These are phyloP conservation scores for Solanum microdontum DNA, from an alignment of 257 asterid genomes.

Conservation along the genomic window DNA sequence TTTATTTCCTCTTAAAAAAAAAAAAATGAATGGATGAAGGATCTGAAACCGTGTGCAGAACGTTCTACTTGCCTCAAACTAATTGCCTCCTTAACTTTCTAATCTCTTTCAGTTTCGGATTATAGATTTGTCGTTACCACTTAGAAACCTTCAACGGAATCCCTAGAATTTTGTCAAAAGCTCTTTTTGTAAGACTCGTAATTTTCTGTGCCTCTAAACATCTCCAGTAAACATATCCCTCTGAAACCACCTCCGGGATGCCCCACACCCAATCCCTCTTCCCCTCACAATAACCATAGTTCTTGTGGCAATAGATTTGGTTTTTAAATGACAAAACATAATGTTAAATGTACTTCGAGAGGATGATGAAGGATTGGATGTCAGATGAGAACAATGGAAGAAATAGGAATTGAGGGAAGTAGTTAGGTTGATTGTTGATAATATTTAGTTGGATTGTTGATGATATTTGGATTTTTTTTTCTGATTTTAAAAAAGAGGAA, in stretches of 20 bases:
- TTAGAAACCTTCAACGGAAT: neutral
- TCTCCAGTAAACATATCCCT: neutral
- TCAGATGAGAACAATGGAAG: neutral
- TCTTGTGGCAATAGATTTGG: neutral
- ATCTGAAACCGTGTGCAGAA: neutral
- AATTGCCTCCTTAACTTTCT: neutral
- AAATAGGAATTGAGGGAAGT: neutral
- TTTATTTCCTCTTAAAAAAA: neutral
- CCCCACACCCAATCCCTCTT: neutral
- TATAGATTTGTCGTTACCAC: neutral
- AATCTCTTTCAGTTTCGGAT: neutral
- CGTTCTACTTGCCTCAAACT: neutral
- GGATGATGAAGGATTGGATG: neutral
- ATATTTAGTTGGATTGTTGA: too few species aligned
- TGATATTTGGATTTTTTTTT: neutral
- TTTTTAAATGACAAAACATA: neutral
- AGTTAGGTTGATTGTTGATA: neutral
- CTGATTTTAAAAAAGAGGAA: neutral
- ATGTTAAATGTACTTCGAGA: neutral
- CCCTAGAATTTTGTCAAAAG: neutral
- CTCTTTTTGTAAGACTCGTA: neutral
- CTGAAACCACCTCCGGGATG: neutral
- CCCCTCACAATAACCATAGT: neutral
- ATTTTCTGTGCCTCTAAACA: neutral
- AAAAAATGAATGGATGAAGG: neutral